Conservation (phyloP, 208 protist species). For the Leishmania tropica region DNA sequence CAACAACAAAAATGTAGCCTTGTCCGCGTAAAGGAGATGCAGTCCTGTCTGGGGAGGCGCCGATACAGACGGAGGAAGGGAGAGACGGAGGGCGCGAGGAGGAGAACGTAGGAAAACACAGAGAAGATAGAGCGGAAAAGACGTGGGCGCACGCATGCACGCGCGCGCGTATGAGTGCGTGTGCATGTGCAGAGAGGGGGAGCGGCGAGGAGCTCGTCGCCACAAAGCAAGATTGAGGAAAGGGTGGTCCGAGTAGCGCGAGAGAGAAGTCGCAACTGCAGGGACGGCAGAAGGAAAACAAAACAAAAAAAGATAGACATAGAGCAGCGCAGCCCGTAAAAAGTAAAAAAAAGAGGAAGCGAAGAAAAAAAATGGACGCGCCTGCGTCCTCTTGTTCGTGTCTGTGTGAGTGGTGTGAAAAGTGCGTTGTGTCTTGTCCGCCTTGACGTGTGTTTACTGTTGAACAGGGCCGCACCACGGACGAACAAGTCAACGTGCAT, state of each 20-base stretch:
- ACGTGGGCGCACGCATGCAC: neutral
- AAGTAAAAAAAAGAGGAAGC: too few species aligned
- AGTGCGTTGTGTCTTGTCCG: neutral
- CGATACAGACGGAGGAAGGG: too few species aligned
- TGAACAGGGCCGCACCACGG: neutral
- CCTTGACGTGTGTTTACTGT: neutral
- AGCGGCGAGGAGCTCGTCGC: neutral
- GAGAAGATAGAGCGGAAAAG: slow-evolving; percentile 6
- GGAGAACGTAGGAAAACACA: neutral
- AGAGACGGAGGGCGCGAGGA: neutral
- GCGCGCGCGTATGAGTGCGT: too few species aligned
- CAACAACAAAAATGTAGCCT: neutral
- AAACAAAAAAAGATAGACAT: neutral
- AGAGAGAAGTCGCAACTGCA: neutral
- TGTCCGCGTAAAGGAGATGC: neutral
- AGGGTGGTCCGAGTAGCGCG: neutral
- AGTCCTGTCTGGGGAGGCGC: neutral
- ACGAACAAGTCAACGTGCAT: too few species aligned
- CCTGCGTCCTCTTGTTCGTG: neutral
- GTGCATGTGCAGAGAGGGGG: too few species aligned
- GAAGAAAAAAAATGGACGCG: neutral
- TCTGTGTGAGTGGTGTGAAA: neutral
- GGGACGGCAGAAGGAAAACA: neutral
- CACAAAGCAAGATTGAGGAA: neutral
- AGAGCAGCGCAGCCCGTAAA: neutral